Conservation (phyloP, 2,329 filamentous ascomycete genomes). For the Sordariomycetes sp. region DNA sequence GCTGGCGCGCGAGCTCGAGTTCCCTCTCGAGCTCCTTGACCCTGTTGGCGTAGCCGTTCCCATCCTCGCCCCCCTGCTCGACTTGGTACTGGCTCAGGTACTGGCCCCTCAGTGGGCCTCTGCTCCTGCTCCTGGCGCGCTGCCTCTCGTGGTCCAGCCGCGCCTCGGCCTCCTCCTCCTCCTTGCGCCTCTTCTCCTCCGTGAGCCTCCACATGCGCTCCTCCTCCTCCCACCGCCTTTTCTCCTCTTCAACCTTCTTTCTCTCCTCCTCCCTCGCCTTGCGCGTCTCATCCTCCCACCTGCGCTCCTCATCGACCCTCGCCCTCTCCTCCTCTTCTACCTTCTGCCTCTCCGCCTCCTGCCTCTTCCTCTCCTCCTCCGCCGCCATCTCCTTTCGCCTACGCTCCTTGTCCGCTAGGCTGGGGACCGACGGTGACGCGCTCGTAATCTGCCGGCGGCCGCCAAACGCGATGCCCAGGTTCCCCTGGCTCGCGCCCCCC, state of each 20-base stretch:
- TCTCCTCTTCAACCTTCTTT: slow-evolving; percentile 51
- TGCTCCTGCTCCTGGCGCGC: slow-evolving; percentile 46
- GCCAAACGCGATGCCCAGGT: slow-evolving; percentile 86
- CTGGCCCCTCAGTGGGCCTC: slow-evolving; percentile 64
- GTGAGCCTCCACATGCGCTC: slow-evolving; percentile 65
- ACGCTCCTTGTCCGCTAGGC: slow-evolving; percentile 72
- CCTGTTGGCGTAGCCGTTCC: slow-evolving; percentile 45
- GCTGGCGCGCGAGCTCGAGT: slow-evolving; percentile 45
- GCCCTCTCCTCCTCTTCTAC: slow-evolving; percentile 48
- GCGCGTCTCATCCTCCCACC: slow-evolving; percentile 53
- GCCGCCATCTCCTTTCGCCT: slow-evolving; percentile 39
- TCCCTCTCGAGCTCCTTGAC: slow-evolving; percentile 71
- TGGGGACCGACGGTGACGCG: slow-evolving; percentile 66
- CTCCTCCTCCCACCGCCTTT: slow-evolving; percentile 64
- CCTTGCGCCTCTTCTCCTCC: slow-evolving; percentile 55
- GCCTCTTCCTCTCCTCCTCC: slow-evolving; percentile 45
- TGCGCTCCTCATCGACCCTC: slow-evolving; percentile 47
- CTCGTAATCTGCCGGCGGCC: slow-evolving; percentile 85
- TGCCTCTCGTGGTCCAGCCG: slow-evolving; percentile 53
- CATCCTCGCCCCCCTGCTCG: slow-evolving; percentile 37
- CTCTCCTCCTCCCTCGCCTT: slow-evolving; percentile 47
- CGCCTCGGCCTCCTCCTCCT: slow-evolving; percentile 62
- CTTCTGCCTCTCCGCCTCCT: slow-evolving; percentile 33
- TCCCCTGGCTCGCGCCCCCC: slow-evolving; percentile 92
- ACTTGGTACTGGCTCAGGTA: slow-evolving; percentile 79